Percentiles rank a stretch among this genome's conserved stretches.
Conservation (phyloP, 495 filamentous ascomycete genomes). For the Evernia prunastri region DNA sequence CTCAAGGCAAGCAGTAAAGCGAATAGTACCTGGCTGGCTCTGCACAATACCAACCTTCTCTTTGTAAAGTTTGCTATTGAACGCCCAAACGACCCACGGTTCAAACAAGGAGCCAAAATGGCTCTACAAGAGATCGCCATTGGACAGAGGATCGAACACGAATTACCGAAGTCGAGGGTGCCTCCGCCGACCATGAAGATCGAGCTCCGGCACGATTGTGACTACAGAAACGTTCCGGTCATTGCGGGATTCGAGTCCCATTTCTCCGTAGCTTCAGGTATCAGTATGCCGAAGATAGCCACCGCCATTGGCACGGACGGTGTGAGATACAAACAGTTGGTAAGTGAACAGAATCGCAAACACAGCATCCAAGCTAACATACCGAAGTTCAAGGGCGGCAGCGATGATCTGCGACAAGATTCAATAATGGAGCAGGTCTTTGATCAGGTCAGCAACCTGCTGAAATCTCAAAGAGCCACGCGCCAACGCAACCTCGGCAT, state of each 20-base stretch:
- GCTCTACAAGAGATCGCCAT: slow-evolving; percentile 51
- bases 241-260: slow-evolving; percentile 60
- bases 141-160: slow-evolving; percentile 51
- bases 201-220: slow-evolving; percentile 58
- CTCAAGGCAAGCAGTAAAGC: slow-evolving; percentile 48
- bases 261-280: slow-evolving; percentile 79
- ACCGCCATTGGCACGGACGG: slow-evolving; percentile 73
- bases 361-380: neutral
- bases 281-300: slow-evolving; percentile 88
- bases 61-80: slow-evolving; percentile 71
- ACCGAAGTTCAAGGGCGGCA: slow-evolving; percentile 71
- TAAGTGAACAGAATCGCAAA: neutral
- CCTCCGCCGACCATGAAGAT: slow-evolving; percentile 90
- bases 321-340: slow-evolving; percentile 69
- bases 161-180: slow-evolving; percentile 47
- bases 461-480: slow-evolving; percentile 77
- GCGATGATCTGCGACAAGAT: slow-evolving; percentile 95
- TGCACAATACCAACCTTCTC: slow-evolving; percentile 63
- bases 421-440: slow-evolving; percentile 99
- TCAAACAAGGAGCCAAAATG: slow-evolving; percentile 62
- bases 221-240: slow-evolving; percentile 70
- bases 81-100: slow-evolving; percentile 46
- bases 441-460: slow-evolving; percentile 82
- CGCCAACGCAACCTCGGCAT: slow-evolving; percentile 83
- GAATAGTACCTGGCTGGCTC: slow-evolving; percentile 51